Conservation (phyloP, 345 rosid species). For the Turritis glabra region DNA sequence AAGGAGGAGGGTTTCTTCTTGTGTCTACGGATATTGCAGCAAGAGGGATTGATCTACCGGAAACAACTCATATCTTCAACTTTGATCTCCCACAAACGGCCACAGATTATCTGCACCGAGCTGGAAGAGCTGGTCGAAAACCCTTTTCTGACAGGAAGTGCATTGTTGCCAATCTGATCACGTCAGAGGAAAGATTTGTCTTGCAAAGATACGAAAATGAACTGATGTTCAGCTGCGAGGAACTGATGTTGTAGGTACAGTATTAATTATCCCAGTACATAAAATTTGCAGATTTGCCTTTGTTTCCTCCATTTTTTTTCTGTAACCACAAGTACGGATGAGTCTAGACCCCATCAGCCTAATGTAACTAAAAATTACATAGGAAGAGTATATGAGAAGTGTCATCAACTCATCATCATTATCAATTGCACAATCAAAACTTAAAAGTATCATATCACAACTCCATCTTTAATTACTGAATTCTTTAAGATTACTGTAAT, state of each 20-base stretch:
- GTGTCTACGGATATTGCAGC: slow-evolving; percentile 94
- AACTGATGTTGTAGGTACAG: slow-evolving; percentile 40
- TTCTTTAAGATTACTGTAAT: slow-evolving; percentile 65
- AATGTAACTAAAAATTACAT: not conserved
- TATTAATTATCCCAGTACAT: slow-evolving; percentile 20
- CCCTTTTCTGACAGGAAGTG: slow-evolving; percentile 85
- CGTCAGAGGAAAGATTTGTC: slow-evolving; percentile 77
- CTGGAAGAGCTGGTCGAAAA: slow-evolving; percentile 93
- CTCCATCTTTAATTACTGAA: slow-evolving; percentile 62
- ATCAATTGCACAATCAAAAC: slow-evolving; percentile 29
- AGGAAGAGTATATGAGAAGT: not conserved
- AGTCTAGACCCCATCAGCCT: not conserved
- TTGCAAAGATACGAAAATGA: slow-evolving; percentile 88
- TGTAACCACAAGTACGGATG: not conserved
- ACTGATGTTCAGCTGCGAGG: slow-evolving; percentile 72
- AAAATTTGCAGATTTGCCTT: slow-evolving; percentile 8
- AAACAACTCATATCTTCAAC: slow-evolving; percentile 90
- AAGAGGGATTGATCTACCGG: slow-evolving; percentile 87
- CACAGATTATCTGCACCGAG: slow-evolving; percentile 82
- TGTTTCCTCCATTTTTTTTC: not conserved
- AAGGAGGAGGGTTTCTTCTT: slow-evolving; percentile 79
- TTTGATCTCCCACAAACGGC: slow-evolving; percentile 83
- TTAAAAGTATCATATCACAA: slow-evolving; percentile 53
- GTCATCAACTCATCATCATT: too few species aligned
- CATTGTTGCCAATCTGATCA: slow-evolving; percentile 64